phyloP scores from a whole-genome alignment of 2,329 filamentous ascomycete genomes.

The Phialemonium atrogriseum region DNA sequence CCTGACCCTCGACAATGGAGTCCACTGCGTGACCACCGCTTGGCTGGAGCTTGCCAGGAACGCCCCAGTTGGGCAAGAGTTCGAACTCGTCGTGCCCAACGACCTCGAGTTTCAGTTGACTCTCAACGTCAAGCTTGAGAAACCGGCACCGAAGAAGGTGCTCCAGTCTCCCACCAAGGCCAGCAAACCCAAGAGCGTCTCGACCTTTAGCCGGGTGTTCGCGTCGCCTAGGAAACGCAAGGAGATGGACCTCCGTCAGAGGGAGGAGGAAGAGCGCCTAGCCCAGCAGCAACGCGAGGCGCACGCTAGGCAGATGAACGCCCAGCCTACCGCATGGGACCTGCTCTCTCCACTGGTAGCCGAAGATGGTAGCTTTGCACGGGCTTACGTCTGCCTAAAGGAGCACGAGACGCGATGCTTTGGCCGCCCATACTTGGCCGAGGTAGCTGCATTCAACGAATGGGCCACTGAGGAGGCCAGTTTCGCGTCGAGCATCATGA shows the following conservation, averaged over 20 bases:
- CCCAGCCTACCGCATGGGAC: constrained; percentile 72
- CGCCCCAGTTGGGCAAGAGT: constrained; percentile 94
- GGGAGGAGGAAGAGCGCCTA: constrained; percentile 71
- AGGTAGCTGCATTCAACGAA: constrained; percentile 95
- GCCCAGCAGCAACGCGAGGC: constrained; percentile 57
- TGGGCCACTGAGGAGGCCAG: constrained; percentile 85
- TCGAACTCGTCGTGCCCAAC: constrained; percentile 92
- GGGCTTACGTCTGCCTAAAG: constrained; percentile 87
- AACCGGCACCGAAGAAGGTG: constrained; percentile 55
- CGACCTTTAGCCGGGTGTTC: constrained; percentile 85
- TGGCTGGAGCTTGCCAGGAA: constrained; percentile 89
- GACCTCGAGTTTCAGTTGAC: constrained; percentile 99
- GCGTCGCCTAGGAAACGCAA: constrained; percentile 95
- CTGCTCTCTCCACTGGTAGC: constrained; percentile 79
- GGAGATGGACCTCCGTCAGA: constrained; percentile 78
- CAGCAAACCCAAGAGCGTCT: constrained; percentile 60
- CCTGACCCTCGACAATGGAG: constrained; percentile 92
- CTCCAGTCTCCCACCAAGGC: constrained; percentile 54
- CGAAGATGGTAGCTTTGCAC: constrained; percentile 87
- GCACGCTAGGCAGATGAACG: constrained; percentile 51
- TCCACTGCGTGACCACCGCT: constrained; percentile 94
- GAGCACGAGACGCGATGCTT: constrained; percentile 86
- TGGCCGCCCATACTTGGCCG: constrained; percentile 77
- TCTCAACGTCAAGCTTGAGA: constrained; percentile 87
- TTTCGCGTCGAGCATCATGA: constrained; percentile 82